Base-by-base conservation (phyloP, 306 rosid genomes). In the Alnus rubra region DNA sequence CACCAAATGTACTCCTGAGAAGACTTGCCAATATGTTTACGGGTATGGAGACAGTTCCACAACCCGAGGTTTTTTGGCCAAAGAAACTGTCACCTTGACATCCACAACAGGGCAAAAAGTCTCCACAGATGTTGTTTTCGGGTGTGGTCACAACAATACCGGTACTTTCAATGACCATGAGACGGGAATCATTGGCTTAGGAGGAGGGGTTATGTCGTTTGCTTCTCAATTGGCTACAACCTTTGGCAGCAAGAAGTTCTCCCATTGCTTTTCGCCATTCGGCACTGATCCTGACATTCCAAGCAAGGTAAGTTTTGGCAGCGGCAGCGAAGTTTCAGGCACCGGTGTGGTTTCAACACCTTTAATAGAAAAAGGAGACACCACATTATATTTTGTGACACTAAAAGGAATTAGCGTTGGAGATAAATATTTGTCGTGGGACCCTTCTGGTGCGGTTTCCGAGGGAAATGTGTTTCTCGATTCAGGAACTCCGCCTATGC, bases 131-230 rank as follows among this genome's bases (percentile, higher is more conserved):
- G 76, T 88, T 47, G 75, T 77, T 59, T 87, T 90, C 63, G 95
- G 92, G 2, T 87, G 92, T 73, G 92, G 91, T 11, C 88, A 87
- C 60, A 84, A 75, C 64, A 23, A 90, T 62, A 44, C 88, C 2
- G 91, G 90, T 55, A 50, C 55, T 28, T 88, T 88, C 80, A 85
- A 84, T 67, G 89, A 88, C 64, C 84, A 88, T 0, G 95, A 88
- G 5, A 90, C 88, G 91, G 91, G 92, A n/a, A 37, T 88, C 16
- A 52, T 90, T 39, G 91, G 92, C 5, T 14, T 90, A 31, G 90
- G 89, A 52, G 88, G 91, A 54, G 90, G 92, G 10, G 80, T 91
- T 52, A 59, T 84, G 0, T 90, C 95, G 6, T 86, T 90, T 52
- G 82, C 88, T 54, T 87, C 92, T 30, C 92, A 90, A 47, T 37